Base-by-base conservation (phyloP, 768 basidiomycete species). In the Daedaleopsis sinensis region DNA sequence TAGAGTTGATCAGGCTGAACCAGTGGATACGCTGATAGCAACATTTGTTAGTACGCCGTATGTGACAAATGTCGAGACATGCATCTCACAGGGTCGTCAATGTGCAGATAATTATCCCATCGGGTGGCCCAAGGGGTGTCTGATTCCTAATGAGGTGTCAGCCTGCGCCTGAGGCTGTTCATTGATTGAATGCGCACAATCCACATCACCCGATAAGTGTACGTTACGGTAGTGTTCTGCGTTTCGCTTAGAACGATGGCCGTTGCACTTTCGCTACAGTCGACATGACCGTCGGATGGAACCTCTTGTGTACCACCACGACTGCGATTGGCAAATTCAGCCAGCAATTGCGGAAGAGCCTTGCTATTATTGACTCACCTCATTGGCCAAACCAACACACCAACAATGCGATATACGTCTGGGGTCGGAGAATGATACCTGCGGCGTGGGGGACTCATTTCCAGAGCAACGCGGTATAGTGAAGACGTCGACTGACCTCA, bases 41-140 rank as follows among this genome's bases (percentile, higher is more conserved):
- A 50, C 18, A 46, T 9, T 16, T 10, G 46, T 62, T 18, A 59
- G 39, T 18, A 15, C 3, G 16, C 21, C 13, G 18, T n/a, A 35
- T 13, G 35, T 16, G 24, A 16, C 35, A 48, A 7, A 23, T n/a
- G 16, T 19, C 21, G 18, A 6, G 6, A 38, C 5, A 19, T 42
- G 44, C 42, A 46, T 27, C 71, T 61, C 37, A 70, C 69, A 23
- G 93, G 94, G 69, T 96, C 94, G 66, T 94, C 92, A 55, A 96
- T 90, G 68, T 94, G 93, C 19, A 98, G 84, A 72, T 98, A 98
- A 68, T 90, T 90, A 72, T 98, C 96, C 96, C 96, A 98, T 53
- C 96, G 82, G 4, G 95, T 93, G 5, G 94, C 96, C 92, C 92
- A 94, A 55, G 90, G 89, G 12, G 91, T 93, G 62, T 88, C 85